These are phyloP conservation scores for Paralagenidium karlingii DNA, from an alignment of 352 stramenopile genomes.

Conservation along the genomic window DNA sequence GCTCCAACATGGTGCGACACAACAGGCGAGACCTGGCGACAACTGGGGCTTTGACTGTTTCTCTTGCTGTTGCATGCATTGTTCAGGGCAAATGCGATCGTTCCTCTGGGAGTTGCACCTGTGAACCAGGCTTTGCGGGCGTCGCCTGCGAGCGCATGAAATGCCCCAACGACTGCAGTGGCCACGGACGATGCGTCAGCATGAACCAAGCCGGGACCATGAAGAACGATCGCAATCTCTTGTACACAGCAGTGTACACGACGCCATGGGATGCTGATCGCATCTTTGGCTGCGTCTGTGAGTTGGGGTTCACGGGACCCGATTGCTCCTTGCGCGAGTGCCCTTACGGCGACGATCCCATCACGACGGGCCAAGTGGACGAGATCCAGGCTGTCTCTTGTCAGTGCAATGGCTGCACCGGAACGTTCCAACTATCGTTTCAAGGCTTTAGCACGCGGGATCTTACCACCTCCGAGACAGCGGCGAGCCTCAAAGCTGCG, in stretches of 20 bases:
- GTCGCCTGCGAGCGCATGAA: conserved; percentile 44
- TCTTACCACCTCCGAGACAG: conserved; percentile 28
- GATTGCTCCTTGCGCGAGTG: conserved; percentile 80
- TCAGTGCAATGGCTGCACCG: conserved; percentile 30
- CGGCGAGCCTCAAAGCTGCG: conserved; percentile 23
- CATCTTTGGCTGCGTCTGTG: conserved; percentile 81
- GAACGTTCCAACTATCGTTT: conserved; percentile 53
- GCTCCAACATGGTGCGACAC: no score
- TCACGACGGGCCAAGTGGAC: conserved; percentile 53
- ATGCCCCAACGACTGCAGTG: conserved; percentile 78
- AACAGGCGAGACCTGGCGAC: no score
- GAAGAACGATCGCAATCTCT: conserved; percentile 49
- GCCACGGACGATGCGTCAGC: conserved; percentile 80
- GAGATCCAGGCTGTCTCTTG: conserved; percentile 77
- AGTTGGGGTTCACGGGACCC: conserved; percentile 78
- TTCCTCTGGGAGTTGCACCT: conserved; percentile 59
- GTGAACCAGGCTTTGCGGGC: conserved; percentile 59
- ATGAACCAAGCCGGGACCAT: conserved; percentile 37
- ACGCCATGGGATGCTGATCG: conserved; percentile 74
- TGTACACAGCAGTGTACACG: conserved; percentile 38
- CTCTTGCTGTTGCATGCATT: not conserved
- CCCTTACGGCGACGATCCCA: conserved; percentile 76
- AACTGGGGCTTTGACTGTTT: not conserved
- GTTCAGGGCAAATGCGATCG: conserved; percentile 62
- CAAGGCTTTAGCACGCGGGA: conserved; percentile 30